Percentiles rank a stretch among this genome's conserved stretches.
Evolutionary conservation across 331 rosid genomes (phyloP).

Genomic region (Acacia pycnantha): DNA sequence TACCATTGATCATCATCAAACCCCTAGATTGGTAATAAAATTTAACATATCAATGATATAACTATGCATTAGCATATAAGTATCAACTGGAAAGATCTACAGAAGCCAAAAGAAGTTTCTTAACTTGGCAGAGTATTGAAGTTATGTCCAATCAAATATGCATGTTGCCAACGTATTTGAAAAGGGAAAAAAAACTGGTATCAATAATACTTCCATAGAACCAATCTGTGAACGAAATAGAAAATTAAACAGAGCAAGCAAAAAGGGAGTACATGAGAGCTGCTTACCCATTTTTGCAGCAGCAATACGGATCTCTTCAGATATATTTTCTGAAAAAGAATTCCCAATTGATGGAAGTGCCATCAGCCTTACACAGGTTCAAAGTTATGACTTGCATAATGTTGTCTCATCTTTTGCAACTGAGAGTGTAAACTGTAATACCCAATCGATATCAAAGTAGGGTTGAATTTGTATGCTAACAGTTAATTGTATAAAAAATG

Average conservation of each 20-base stretch:
- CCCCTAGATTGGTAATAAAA: background rate
- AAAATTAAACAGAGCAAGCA: slow-evolving; percentile 12
- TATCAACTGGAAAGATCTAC: slow-evolving; percentile 9
- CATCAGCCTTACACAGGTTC: too few relatives aligned
- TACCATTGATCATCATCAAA: slow-evolving; percentile 1
- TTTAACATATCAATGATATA: background rate
- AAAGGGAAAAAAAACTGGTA: background rate
- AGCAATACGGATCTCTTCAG: slow-evolving; percentile 86
- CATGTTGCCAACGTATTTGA: background rate
- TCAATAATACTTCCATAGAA: background rate
- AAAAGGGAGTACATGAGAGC: slow-evolving; percentile 23
- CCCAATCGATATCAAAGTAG: too few relatives aligned
- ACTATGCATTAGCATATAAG: background rate
- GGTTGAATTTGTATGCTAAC: too few relatives aligned
- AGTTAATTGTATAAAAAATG: too few relatives aligned
- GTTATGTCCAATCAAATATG: background rate
- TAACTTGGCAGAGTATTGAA: background rate
- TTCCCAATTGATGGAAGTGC: too few relatives aligned
- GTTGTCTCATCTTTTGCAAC: too few relatives aligned
- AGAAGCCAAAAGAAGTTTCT: background rate
- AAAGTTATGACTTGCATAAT: too few relatives aligned
- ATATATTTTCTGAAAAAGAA: too few relatives aligned
- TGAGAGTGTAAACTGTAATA: too few relatives aligned
- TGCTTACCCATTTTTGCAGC: slow-evolving; percentile 98
- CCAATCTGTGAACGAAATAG: background rate